These are phyloP conservation scores for Didymella pinodella DNA, from an alignment of 2,329 filamentous ascomycete genomes.

Conservation along the genomic window DNA sequence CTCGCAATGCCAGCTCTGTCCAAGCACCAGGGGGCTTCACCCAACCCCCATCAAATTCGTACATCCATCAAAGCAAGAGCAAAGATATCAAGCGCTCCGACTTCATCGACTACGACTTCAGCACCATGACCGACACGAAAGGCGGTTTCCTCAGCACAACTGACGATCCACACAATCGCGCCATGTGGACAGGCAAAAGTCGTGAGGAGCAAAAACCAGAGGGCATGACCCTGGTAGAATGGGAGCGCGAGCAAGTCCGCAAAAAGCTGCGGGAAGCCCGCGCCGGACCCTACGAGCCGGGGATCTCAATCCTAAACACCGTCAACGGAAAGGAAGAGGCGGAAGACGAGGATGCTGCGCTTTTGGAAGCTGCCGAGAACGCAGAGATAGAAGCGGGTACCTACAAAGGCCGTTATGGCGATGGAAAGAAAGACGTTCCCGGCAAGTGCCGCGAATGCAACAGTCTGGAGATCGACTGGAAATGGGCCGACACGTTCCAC, in stretches of 20 bases:
- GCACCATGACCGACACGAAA: conserved; percentile 97
- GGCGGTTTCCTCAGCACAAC: conserved; percentile 91
- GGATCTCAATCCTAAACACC: conserved; percentile 74
- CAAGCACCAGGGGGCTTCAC: conserved; percentile 51
- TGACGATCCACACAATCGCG: conserved; percentile 90
- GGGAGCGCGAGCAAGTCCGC: conserved; percentile 84
- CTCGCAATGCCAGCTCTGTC: conserved; percentile 71
- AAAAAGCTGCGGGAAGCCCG: conserved; percentile 75
- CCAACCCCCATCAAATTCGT: conserved; percentile 53
- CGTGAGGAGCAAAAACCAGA: conserved; percentile 74
- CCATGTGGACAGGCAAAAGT: conserved; percentile 57
- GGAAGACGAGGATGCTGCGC: conserved; percentile 35
- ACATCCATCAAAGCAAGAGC: conserved; percentile 70
- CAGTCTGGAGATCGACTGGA: conserved; percentile 88
- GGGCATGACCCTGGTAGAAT: conserved; percentile 88
- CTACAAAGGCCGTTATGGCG: conserved; percentile 46
- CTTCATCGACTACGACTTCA: conserved; percentile 97
- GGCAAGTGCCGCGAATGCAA: conserved; percentile 86
- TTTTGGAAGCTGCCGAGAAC: conserved; percentile 54
- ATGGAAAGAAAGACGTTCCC: conserved; percentile 54
- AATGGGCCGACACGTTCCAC: conserved; percentile 87
- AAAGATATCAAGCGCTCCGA: conserved; percentile 80
- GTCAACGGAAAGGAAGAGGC: conserved; percentile 48
- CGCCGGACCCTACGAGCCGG: conserved; percentile 86
- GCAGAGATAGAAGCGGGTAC: conserved; percentile 38